A percentile compares a stretch with the other conserved stretches of the same genome.
Conservation (phyloP, 805 yeast species). For the Wickerhamomyces rabaulensis region DNA sequence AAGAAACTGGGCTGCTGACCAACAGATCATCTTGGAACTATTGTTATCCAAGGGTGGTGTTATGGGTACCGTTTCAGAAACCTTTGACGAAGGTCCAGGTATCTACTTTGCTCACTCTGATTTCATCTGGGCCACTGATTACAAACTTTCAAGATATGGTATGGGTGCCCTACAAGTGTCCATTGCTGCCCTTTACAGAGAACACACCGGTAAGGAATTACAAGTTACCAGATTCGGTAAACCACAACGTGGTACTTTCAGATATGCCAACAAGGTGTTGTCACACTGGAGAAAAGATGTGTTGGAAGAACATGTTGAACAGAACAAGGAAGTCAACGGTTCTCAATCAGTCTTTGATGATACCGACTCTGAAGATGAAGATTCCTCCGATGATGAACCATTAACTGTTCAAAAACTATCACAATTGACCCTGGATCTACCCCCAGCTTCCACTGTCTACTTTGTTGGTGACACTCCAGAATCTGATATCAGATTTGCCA, state of each 20-base stretch:
- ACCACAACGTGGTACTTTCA: slow-evolving; percentile 84
- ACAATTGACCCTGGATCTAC: slow-evolving; percentile 49
- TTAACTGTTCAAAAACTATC: slow-evolving; percentile 40
- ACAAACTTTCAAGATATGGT: slow-evolving; percentile 76
- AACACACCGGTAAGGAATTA: slow-evolving; percentile 77
- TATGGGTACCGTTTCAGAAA: slow-evolving; percentile 75
- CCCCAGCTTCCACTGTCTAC: slow-evolving; percentile 82
- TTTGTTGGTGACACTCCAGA: slow-evolving; percentile 91
- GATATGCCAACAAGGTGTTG: slow-evolving; percentile 75
- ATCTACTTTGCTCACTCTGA: slow-evolving; percentile 89
- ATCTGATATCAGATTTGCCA: slow-evolving; percentile 82
- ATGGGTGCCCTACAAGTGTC: slow-evolving; percentile 94
- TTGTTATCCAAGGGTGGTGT: slow-evolving; percentile 71
- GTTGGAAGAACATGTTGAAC: slow-evolving; percentile 66
- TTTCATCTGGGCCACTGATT: slow-evolving; percentile 90
- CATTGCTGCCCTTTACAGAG: slow-evolving; percentile 77
- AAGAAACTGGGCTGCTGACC: slow-evolving; percentile 90
- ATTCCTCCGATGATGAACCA: slow-evolving; percentile 34
- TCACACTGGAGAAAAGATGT: slow-evolving; percentile 75
- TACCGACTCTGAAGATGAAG: slow-evolving; percentile 22
- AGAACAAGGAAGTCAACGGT: slow-evolving; percentile 31
- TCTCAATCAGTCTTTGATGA: slow-evolving; percentile 16
- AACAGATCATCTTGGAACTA: slow-evolving; percentile 81
- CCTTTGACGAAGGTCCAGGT: slow-evolving; percentile 73
- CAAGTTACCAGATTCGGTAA: slow-evolving; percentile 83